These are phyloP conservation scores for Colletotrichum simmondsii DNA, from an alignment of 2,329 filamentous ascomycete species.

Conservation along the genomic window DNA sequence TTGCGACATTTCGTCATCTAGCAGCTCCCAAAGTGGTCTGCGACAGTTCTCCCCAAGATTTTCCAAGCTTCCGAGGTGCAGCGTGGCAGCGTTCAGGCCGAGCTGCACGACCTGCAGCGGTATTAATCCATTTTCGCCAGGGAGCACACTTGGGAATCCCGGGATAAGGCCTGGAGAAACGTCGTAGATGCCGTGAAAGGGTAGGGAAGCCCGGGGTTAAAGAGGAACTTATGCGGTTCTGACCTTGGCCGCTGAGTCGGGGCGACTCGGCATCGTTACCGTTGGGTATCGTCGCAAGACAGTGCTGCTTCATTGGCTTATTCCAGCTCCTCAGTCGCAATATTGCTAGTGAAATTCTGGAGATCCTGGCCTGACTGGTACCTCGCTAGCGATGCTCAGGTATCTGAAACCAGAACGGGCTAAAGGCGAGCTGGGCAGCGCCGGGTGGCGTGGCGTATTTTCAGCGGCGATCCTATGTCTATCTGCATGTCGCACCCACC, in stretches of 20 bases:
- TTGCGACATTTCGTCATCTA: slow-evolving; percentile 21
- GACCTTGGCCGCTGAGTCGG: slow-evolving; percentile 17
- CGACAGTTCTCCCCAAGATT: slow-evolving; percentile 15
- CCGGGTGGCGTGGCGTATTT: slow-evolving; percentile 25
- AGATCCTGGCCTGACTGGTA: not conserved
- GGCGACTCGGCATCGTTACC: not conserved
- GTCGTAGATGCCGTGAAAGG: slow-evolving; percentile 5
- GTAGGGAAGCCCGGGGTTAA: slow-evolving; percentile 19
- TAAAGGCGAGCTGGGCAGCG: slow-evolving; percentile 19
- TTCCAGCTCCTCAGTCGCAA: not conserved
- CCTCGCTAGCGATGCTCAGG: slow-evolving; percentile 20
- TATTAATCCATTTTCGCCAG: slow-evolving; percentile 22
- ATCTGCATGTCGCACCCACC: slow-evolving; percentile 29
- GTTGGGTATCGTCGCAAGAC: not conserved
- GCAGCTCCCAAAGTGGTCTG: slow-evolving; percentile 15
- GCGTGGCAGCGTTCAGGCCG: slow-evolving; percentile 19
- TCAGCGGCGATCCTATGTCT: slow-evolving; percentile 29
- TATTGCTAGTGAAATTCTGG: not conserved
- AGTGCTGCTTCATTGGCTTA: not conserved
- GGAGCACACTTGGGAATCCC: not conserved
- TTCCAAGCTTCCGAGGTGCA: slow-evolving; percentile 30
- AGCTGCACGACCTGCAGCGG: not conserved
- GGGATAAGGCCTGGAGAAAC: slow-evolving; percentile 18
- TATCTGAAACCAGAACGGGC: slow-evolving; percentile 30
- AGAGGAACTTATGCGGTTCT: not conserved